Evolutionary conservation across 805 yeast genomes (phyloP), one percentile per base, ranked within the genome.

Genomic region (Myxozyma udenii): DNA sequence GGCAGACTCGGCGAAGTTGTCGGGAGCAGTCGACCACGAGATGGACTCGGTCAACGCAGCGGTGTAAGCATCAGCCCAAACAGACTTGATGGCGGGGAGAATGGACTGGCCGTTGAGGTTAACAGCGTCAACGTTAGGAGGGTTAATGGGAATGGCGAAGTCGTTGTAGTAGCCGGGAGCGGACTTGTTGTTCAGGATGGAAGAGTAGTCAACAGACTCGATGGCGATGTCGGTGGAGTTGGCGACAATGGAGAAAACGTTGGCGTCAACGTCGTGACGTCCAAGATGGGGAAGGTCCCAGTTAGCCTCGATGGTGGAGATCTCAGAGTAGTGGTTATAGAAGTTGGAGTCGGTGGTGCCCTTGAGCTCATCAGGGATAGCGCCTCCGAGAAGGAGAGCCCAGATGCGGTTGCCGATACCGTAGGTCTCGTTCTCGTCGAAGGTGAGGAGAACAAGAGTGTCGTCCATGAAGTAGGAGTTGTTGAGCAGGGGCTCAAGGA

Each of bases 281-380:
- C 81, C 81, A 53, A 78, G 71, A 53, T 72, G 66, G 36, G 74
- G 72, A 50, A 78, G 71, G 52, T 69, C 74, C 77, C 74, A 78
- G 73, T 77, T 77, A 50, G 74, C 78, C 67, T 74, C 71, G 43
- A 74, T 71, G 33, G 80, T 62, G n/a, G 81, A 68, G 44, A 77
- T 56, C 62, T 74, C 73, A 32, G 80, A 72, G 71, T 76, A 78
- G 64, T 78, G 81, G 65, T 75, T 72, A 67, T 78, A 78, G 71
- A 68, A 77, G 39, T 77, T 77, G 53, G 60, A 57, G 61, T 78
- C 81, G 11, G 66, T 61, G 46, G 78, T 74, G 57, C 78, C 78
- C 57, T 67, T 64, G 54, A 67, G 61, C 3, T 62, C 57, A 37
- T 71, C 71, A 52, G 75, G 74, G 53, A 78, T 63, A 30, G 63